Evolutionary conservation across 192 early-diverging fungal species (phyloP), one percentile per base, ranked within the genome.

Genomic region (Lunasporangiospora selenospora): DNA sequence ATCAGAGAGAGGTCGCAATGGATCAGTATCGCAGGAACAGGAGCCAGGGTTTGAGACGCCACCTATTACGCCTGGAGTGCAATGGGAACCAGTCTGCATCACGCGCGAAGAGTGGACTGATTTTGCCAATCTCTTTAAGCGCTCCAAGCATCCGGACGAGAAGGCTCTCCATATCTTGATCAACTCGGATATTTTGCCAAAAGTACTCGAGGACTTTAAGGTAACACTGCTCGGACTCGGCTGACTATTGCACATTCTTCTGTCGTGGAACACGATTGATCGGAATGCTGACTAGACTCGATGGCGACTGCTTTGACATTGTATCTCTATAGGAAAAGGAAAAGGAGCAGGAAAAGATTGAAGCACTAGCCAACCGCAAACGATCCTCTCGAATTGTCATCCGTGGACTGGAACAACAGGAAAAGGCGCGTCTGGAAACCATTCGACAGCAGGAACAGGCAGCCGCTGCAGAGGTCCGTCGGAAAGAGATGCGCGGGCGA

Each of bases 351-450:
- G 75, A 77, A 43, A 60, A 80, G 30, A 52, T 82, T 31, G 87
- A 87, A 46, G 87, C 86, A 3, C 49, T 85, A 15, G 40, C 63
- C n/a, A 78, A 85, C 33, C 82, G 86, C 31, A 90, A 89, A 49
- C 42, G 89, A 37, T 87, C 85, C 18, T 84, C 86, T 21, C 80
- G 89, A 42, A 79, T 89, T 21, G 78, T 87, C 49, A 70, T 88
- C 46, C 65, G 78, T 15, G 84, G 87, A 44, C 38, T 89, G 27
- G 87, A 87, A 26, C 54, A 79, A 44, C 62, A 81, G 58, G 88
- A 88, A 54, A 64, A 67, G 31, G 75, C 80, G 24, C 58, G 61
- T 19, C 19, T 71, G 37, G 62, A 70, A 11, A 12, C 60, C 16
- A 44, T 59, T 7, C 44, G 65, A 16, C 75, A 66, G 40, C 61